A percentile compares a stretch with the other conserved stretches of the same genome.
Conservation (phyloP, 2,329 filamentous ascomycete species). For the Passalora sequoiae region DNA sequence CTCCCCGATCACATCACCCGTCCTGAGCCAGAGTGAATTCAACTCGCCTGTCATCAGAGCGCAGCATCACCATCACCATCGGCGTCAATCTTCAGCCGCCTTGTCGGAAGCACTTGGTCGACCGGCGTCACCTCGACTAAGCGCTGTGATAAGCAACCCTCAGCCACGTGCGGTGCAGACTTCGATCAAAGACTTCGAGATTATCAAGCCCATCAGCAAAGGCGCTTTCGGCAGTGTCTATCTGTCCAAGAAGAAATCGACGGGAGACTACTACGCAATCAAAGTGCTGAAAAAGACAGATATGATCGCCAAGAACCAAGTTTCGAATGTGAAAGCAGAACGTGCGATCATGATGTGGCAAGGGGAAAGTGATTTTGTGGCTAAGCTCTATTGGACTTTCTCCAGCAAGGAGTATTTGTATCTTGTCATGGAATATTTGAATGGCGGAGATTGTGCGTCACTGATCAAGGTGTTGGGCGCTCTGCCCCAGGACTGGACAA, state of each 20-base stretch:
- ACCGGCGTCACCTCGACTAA: slow-evolving; percentile 76
- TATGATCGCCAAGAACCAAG: slow-evolving; percentile 99
- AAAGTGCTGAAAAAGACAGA: slow-evolving; percentile 99
- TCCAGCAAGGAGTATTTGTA: slow-evolving; percentile 99
- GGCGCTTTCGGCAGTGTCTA: slow-evolving; percentile 98
- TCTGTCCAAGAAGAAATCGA: slow-evolving; percentile 96
- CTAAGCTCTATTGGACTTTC: slow-evolving; percentile 99
- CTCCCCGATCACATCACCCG: slow-evolving; percentile 85
- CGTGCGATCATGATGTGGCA: slow-evolving; percentile 99
- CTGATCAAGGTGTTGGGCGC: slow-evolving; percentile 91
- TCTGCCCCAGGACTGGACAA: slow-evolving; percentile 93
- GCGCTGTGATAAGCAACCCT: slow-evolving; percentile 68
- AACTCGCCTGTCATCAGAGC: slow-evolving; percentile 62
- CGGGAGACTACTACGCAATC: slow-evolving; percentile 96
- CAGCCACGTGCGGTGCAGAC: slow-evolving; percentile 85
- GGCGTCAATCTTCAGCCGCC: slow-evolving; percentile 85
- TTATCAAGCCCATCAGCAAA: slow-evolving; percentile 99
- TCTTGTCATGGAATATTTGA: slow-evolving; percentile 98
- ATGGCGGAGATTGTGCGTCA: slow-evolving; percentile 93
- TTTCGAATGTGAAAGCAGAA: slow-evolving; percentile 98
- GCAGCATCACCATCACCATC: slow-evolving; percentile 58
- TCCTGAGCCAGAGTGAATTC: slow-evolving; percentile 77
- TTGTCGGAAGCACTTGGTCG: slow-evolving; percentile 61
- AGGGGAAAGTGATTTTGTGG: slow-evolving; percentile 96
- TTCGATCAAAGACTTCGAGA: slow-evolving; percentile 98